These are phyloP conservation scores for Tricholoma matsutake DNA, from an alignment of 768 basidiomycete genomes.

Conservation along the genomic window DNA sequence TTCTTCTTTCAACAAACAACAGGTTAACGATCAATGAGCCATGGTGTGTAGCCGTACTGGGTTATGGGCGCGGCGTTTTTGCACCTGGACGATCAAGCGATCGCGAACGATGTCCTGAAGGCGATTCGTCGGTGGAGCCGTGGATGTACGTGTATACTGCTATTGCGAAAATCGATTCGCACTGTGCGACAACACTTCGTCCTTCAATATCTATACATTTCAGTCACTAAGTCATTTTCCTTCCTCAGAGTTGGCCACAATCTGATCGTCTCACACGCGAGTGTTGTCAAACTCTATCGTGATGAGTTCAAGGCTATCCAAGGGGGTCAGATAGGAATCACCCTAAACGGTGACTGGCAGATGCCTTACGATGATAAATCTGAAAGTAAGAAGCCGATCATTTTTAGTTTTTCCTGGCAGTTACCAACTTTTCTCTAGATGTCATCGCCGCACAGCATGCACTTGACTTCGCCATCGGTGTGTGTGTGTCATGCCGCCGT, in stretches of 20 bases:
- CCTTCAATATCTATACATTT: neutral
- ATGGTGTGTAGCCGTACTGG: slow-evolving; percentile 66
- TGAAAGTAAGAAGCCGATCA: slow-evolving; percentile 49
- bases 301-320: slow-evolving; percentile 61
- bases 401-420: neutral
- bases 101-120: slow-evolving; percentile 54
- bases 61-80: slow-evolving; percentile 70
- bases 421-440: slow-evolving; percentile 35
- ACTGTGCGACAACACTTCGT: neutral
- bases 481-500: slow-evolving; percentile 9
- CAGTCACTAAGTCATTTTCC: neutral
- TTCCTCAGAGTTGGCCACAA: slow-evolving; percentile 59
- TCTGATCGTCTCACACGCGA: slow-evolving; percentile 67
- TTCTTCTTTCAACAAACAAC: slow-evolving; percentile 9
- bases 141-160: slow-evolving; percentile 52
- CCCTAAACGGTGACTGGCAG: slow-evolving; percentile 73
- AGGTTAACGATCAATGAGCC: slow-evolving; percentile 79
- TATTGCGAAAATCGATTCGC: neutral
- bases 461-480: slow-evolving; percentile 69
- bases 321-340: slow-evolving; percentile 73
- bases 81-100: slow-evolving; percentile 70
- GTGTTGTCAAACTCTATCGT: slow-evolving; percentile 64
- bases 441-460: slow-evolving; percentile 68
- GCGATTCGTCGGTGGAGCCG: slow-evolving; percentile 63
- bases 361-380: slow-evolving; percentile 69